Conservation (phyloP, 805 yeast genomes). For the Saccharomycopsis vini region DNA sequence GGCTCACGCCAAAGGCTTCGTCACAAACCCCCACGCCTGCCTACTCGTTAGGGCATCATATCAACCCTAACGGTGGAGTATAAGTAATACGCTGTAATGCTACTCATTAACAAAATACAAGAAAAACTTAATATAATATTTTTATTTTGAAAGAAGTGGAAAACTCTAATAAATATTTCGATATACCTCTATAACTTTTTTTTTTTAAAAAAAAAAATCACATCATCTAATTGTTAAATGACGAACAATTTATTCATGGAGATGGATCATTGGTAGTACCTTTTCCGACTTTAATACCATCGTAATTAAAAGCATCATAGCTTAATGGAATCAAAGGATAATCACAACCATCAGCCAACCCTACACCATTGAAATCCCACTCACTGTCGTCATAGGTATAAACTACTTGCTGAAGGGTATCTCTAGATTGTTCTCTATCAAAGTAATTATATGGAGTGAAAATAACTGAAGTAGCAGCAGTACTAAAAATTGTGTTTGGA, state of each 20-base stretch:
- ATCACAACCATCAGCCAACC: slow-evolving; percentile 18
- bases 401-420: slow-evolving; percentile 22
- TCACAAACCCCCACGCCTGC: no score
- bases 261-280: slow-evolving; percentile 22
- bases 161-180: no score
- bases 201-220: no score
- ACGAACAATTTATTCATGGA: no score
- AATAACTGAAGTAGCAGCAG: slow-evolving; percentile 23
- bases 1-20: no score
- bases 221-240: background rate
- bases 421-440: slow-evolving; percentile 22
- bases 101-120: no score
- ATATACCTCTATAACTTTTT: no score
- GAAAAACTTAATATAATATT: no score
- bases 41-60: no score
- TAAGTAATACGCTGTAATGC: no score
- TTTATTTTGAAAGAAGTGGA: no score
- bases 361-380: slow-evolving; percentile 24
- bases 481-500: slow-evolving; percentile 24
- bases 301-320: slow-evolving; percentile 20
- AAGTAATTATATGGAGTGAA: slow-evolving; percentile 26
- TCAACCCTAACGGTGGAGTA: no score
- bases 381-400: slow-evolving; percentile 20
- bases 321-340: slow-evolving; percentile 18
- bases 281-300: slow-evolving; percentile 21